Evolutionary conservation across 495 filamentous ascomycete genomes (phyloP).

Genomic region (Jackrogersella multiformis): DNA sequence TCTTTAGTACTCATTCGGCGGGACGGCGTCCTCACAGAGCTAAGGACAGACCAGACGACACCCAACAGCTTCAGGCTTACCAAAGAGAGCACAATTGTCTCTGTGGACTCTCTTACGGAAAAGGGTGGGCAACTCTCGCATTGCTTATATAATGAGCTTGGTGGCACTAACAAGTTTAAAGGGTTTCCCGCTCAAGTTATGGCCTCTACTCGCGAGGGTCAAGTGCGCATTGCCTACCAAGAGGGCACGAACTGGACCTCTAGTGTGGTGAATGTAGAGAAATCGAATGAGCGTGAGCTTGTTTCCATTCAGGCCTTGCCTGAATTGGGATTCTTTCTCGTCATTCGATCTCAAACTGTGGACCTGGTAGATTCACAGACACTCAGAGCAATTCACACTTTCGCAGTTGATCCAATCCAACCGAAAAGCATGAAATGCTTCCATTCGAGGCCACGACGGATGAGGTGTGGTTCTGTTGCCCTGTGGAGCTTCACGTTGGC

Average conservation of each 20-base stretch:
- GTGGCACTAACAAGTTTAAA: constrained; percentile 30
- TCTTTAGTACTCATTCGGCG: constrained; percentile 64
- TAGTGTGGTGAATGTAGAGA: constrained; percentile 39
- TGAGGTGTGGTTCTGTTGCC: constrained; percentile 58
- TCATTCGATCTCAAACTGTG: constrained; percentile 57
- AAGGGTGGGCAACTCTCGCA: constrained; percentile 45
- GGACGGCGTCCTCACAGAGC: constrained; percentile 65
- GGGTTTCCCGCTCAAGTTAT: constrained; percentile 46
- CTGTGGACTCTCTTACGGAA: constrained; percentile 53
- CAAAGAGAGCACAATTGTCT: constrained; percentile 54
- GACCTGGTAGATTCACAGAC: constrained; percentile 64
- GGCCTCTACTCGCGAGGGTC: constrained; percentile 45
- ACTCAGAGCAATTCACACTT: constrained; percentile 62
- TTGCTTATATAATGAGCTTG: background rate
- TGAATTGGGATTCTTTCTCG: constrained; percentile 58
- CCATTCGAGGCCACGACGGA: constrained; percentile 55
- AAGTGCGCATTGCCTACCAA: constrained; percentile 56
- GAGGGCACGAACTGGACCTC: constrained; percentile 50
- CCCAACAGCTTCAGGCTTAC: constrained; percentile 53
- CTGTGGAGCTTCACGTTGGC: constrained; percentile 62
- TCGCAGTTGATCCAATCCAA: constrained; percentile 65
- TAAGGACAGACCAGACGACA: constrained; percentile 49
- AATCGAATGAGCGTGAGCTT: constrained; percentile 33
- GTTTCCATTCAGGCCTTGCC: constrained; percentile 45
- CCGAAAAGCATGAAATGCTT: constrained; percentile 62